Evolutionary conservation across 768 basidiomycete genomes (phyloP).

Genomic region (Amanita muscaria): DNA sequence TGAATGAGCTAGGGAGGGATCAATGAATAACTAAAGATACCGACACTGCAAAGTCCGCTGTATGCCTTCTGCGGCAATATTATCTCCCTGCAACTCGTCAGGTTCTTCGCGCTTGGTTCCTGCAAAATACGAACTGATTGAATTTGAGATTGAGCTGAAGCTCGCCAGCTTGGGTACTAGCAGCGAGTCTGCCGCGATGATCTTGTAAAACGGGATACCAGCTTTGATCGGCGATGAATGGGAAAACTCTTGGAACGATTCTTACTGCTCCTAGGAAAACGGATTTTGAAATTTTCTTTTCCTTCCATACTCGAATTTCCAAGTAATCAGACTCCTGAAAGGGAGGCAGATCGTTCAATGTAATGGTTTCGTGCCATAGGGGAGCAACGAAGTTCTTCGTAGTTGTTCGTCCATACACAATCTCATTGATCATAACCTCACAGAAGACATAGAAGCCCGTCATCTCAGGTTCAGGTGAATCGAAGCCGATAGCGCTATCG

Average conservation of each 20-base stretch:
- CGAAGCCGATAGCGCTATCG: conserved; percentile 22
- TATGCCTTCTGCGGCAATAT: conserved; percentile 66
- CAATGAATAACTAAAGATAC: conserved; percentile 11
- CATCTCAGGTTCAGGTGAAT: conserved; percentile 35
- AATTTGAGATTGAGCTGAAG: conserved; percentile 64
- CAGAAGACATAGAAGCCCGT: conserved; percentile 68
- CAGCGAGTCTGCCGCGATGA: conserved; percentile 35
- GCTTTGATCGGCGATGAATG: conserved; percentile 70
- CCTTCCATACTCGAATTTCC: conserved; percentile 59
- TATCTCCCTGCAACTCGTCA: conserved; percentile 49
- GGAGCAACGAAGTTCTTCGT: conserved; percentile 55
- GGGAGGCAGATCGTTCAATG: conserved; percentile 67
- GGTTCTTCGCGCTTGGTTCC: background rate
- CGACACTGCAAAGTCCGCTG: conserved; percentile 47
- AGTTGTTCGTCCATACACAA: conserved; percentile 65
- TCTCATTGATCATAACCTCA: conserved; percentile 65
- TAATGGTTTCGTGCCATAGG: conserved; percentile 80
- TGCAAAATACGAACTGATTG: conserved; percentile 49
- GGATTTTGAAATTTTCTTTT: conserved; percentile 55
- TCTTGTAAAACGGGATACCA: conserved; percentile 68
- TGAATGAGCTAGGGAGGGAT: conserved; percentile 2
- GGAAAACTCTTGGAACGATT: conserved; percentile 66
- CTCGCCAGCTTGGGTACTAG: conserved; percentile 63
- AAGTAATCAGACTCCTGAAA: conserved; percentile 40
- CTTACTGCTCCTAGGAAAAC: conserved; percentile 48